phyloP scores from a whole-genome alignment of 2,329 filamentous ascomycete species.

The Parascedosporium putredinis region DNA sequence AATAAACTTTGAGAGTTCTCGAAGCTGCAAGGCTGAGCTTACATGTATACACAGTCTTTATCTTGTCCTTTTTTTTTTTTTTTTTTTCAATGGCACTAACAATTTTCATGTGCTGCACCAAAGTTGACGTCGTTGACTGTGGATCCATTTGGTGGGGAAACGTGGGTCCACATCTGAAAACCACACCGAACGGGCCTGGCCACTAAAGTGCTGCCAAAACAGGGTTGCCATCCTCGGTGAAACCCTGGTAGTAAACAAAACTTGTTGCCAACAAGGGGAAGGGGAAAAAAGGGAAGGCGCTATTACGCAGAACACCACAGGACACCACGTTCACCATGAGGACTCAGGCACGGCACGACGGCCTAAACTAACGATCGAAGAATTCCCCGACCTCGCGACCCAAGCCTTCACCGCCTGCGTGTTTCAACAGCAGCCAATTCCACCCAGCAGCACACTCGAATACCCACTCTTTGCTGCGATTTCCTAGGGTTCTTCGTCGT shows the following conservation, averaged over 20 bases:
- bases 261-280: too few species aligned
- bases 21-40: too few species aligned
- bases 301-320: not conserved
- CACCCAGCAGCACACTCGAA: too few species aligned
- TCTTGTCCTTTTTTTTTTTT: too few species aligned
- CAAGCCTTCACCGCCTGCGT: not conserved
- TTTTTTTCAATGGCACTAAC: not conserved
- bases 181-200: not conserved
- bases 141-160: not conserved
- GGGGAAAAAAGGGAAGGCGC: not conserved
- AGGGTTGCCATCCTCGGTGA: too few species aligned
- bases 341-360: too few species aligned
- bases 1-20: too few species aligned
- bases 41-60: too few species aligned
- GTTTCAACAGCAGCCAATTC: not conserved
- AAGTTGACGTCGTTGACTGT: not conserved
- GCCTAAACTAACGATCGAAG: too few species aligned
- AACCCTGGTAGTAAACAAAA: conserved; percentile 3
- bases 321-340: not conserved
- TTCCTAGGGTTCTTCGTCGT: too few species aligned
- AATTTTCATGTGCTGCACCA: not conserved
- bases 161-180: not conserved
- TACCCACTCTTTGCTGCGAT: too few species aligned
- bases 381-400: not conserved
- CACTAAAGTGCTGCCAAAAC: not conserved